These are phyloP conservation scores for Trichoderma brevicompactum DNA, from an alignment of 2,329 filamentous ascomycete species.

Conservation along the genomic window DNA sequence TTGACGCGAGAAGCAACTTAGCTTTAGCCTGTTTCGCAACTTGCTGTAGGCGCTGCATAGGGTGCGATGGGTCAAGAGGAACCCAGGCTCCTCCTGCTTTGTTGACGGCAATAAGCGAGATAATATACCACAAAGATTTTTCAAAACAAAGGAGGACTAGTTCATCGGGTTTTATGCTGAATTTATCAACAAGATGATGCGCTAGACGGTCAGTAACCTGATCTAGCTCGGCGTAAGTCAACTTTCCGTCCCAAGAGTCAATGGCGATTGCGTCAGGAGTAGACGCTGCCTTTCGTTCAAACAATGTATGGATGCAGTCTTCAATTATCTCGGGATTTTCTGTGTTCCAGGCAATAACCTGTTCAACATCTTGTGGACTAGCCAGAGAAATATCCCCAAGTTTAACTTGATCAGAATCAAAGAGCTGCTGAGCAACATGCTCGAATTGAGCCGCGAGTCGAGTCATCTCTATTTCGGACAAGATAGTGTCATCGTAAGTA, in stretches of 20 bases:
- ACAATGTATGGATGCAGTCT: conserved; percentile 6
- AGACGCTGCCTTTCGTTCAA: conserved; percentile 37
- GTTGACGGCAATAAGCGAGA: conserved; percentile 36
- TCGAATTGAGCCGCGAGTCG: conserved; percentile 17
- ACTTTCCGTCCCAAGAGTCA: conserved; percentile 18
- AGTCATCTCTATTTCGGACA: not conserved
- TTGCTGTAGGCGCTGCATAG: conserved; percentile 12
- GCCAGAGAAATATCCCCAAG: conserved; percentile 12
- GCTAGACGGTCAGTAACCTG: not conserved
- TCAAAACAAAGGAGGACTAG: conserved; percentile 26
- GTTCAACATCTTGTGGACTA: not conserved
- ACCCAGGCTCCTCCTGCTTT: conserved; percentile 37
- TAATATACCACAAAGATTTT: conserved; percentile 32
- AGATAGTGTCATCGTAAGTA: conserved; percentile 2
- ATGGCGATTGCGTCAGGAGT: conserved; percentile 10
- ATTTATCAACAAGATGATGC: not conserved
- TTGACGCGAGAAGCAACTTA: not conserved
- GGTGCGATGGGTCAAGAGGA: conserved; percentile 28
- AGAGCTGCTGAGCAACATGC: conserved; percentile 13
- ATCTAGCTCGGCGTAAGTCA: conserved; percentile 28
- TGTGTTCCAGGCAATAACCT: not conserved
- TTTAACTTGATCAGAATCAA: not conserved
- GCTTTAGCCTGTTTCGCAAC: not conserved
- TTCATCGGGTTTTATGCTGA: not conserved
- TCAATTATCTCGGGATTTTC: conserved; percentile 16